Conservation (phyloP, 2,329 filamentous ascomycete species). For the Knufia petricola region DNA sequence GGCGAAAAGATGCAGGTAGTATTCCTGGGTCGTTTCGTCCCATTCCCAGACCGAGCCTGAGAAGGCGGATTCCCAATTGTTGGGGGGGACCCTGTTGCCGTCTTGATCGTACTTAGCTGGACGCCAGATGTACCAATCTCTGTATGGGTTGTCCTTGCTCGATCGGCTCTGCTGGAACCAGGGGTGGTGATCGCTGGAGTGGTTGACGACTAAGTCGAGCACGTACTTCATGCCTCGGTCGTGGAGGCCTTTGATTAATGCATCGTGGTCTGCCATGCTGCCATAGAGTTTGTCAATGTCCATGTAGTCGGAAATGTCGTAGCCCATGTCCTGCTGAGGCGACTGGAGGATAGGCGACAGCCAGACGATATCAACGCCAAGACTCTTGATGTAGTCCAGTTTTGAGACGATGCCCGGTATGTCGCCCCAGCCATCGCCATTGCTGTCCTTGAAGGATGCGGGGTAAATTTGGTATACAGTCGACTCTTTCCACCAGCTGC, state of each 20-base stretch:
- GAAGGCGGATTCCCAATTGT: conserved; percentile 52
- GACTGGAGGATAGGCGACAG: conserved; percentile 56
- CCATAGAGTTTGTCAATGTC: conserved; percentile 53
- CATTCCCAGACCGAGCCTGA: conserved; percentile 40
- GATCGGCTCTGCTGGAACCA: conserved; percentile 58
- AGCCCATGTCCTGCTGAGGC: conserved; percentile 61
- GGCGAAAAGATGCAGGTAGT: conserved; percentile 63
- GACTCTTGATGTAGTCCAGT: conserved; percentile 50
- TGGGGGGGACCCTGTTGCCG: conserved; percentile 54
- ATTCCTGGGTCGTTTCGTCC: conserved; percentile 58
- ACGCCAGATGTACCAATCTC: conserved; percentile 53
- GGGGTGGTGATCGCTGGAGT: conserved; percentile 58
- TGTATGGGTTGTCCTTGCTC: conserved; percentile 48
- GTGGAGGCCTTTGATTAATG: conserved; percentile 47
- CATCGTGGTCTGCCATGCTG: conserved; percentile 51
- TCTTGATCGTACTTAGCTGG: conserved; percentile 39
- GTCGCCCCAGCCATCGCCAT: conserved; percentile 53
- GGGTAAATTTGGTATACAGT: conserved; percentile 55
- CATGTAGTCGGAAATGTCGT: conserved; percentile 59
- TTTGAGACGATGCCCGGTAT: conserved; percentile 53
- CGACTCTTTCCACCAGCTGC: conserved; percentile 52
- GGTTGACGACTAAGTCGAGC: conserved; percentile 64
- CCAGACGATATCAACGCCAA: conserved; percentile 60
- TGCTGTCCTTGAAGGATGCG: conserved; percentile 50
- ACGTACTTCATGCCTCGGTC: conserved; percentile 56